Evolutionary conservation across 2,329 filamentous ascomycete species (phyloP).

Genomic region (Nakataea oryzae): DNA sequence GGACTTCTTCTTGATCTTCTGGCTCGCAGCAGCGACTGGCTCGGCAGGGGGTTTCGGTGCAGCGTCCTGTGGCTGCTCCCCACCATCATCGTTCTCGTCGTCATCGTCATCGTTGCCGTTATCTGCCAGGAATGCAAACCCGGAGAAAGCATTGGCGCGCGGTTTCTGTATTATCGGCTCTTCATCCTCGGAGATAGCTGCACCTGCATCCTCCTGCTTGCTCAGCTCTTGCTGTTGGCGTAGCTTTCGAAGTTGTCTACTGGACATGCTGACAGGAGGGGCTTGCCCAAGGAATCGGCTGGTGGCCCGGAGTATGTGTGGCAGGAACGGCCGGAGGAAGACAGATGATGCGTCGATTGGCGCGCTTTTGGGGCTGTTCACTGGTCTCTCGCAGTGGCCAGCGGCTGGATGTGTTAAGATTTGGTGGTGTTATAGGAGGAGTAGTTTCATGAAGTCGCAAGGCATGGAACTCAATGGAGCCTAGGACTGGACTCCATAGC

Average conservation of each 20-base stretch:
- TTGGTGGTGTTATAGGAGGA: not conserved
- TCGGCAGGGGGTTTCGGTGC: slow-evolving; percentile 13
- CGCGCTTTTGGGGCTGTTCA: not conserved
- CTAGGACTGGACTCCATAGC: no score
- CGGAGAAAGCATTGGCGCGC: slow-evolving; percentile 35
- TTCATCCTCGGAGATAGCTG: slow-evolving; percentile 14
- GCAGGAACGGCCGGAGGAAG: no score
- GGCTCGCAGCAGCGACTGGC: slow-evolving; percentile 13
- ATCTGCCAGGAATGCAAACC: slow-evolving; percentile 38
- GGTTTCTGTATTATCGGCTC: slow-evolving; percentile 23
- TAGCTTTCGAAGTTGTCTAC: slow-evolving; percentile 39
- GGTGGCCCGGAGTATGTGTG: no score
- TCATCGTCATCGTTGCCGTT: slow-evolving; percentile 29
- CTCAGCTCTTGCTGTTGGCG: slow-evolving; percentile 38
- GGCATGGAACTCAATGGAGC: not conserved
- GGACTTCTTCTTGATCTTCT: slow-evolving; percentile 23
- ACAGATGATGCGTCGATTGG: no score
- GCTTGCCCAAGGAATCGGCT: not conserved
- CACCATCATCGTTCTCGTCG: slow-evolving; percentile 22
- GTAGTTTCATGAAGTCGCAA: not conserved
- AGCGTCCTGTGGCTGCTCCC: slow-evolving; percentile 8
- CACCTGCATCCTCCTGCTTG: slow-evolving; percentile 19
- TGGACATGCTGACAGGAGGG: slow-evolving; percentile 29
- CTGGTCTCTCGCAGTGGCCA: not conserved
- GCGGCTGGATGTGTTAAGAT: not conserved